Conservation (phyloP, 805 yeast species). For the Spathaspora arborariae region DNA sequence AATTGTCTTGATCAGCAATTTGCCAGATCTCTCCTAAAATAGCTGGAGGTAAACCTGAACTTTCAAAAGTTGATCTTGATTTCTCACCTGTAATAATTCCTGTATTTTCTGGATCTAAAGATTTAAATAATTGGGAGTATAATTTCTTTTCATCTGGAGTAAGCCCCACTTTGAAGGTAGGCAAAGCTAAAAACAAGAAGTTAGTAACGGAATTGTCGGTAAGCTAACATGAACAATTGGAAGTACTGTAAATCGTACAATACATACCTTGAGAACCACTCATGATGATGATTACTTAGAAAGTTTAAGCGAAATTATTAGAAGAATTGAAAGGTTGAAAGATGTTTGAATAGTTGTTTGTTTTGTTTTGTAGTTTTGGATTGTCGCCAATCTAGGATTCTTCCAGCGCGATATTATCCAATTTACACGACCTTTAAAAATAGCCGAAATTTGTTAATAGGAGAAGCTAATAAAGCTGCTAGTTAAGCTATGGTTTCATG, state of each 20-base stretch:
- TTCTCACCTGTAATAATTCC: conserved; percentile 88
- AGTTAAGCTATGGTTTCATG: too few species aligned
- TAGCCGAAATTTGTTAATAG: not conserved
- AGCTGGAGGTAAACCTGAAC: conserved; percentile 76
- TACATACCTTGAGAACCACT: conserved; percentile 26
- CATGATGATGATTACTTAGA: conserved; percentile 11
- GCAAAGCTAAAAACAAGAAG: conserved; percentile 19
- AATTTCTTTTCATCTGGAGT: conserved; percentile 74
- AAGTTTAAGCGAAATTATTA: not conserved
- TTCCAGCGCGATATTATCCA: not conserved
- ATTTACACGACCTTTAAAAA: not conserved
- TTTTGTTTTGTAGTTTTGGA: not conserved
- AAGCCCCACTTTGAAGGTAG: conserved; percentile 43
- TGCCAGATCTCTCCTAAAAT: conserved; percentile 91
- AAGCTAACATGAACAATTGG: not conserved
- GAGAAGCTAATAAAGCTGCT: too few species aligned
- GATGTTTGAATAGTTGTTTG: not conserved
- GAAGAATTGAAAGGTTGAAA: not conserved
- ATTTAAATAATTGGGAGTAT: conserved; percentile 71
- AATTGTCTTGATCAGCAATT: conserved; percentile 81
- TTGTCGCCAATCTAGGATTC: not conserved
- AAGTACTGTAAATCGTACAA: not conserved
- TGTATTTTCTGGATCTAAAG: conserved; percentile 71
- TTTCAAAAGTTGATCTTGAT: conserved; percentile 78
- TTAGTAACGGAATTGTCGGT: conserved; percentile 4